phyloP scores from a whole-genome alignment of 2,329 filamentous ascomycete genomes.

The Raffaelea ambrosiae region DNA sequence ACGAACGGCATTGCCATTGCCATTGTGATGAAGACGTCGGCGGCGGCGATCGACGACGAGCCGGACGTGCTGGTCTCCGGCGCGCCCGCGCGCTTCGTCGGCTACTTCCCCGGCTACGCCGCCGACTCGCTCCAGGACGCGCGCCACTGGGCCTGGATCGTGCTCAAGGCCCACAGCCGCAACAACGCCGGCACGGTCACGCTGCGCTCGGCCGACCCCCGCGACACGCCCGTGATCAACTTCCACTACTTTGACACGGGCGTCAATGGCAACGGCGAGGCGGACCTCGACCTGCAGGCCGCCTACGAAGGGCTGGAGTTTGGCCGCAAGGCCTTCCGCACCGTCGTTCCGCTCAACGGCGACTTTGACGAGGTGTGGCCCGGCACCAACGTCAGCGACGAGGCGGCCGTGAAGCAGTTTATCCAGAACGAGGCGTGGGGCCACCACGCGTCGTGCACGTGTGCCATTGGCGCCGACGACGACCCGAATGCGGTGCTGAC shows the following conservation, averaged over 20 bases:
- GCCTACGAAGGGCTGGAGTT: constrained; percentile 13
- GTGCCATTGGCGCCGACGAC: constrained; percentile 39
- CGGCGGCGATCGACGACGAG: constrained; percentile 21
- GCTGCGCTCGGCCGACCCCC: constrained; percentile 52
- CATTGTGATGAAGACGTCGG: background rate
- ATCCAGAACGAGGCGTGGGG: constrained; percentile 34
- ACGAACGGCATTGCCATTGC: constrained; percentile 4
- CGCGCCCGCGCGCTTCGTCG: constrained; percentile 28
- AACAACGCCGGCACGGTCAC: constrained; percentile 55
- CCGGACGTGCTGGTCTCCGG: constrained; percentile 29
- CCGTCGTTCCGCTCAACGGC: constrained; percentile 11
- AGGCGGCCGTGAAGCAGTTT: constrained; percentile 9
- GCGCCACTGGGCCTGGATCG: constrained; percentile 34
- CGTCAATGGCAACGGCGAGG: constrained; percentile 9
- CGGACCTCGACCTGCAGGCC: constrained; percentile 8
- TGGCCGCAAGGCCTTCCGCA: constrained; percentile 7
- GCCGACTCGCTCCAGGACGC: constrained; percentile 20
- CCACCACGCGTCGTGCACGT: constrained; percentile 45
- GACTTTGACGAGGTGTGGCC: constrained; percentile 2
- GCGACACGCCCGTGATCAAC: constrained; percentile 52
- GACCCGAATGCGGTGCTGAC: constrained; percentile 46
- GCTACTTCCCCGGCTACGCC: constrained; percentile 30
- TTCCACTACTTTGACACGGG: constrained; percentile 50
- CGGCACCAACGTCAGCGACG: background rate
- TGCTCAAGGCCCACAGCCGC: constrained; percentile 54